Evolutionary conservation across 2,329 filamentous ascomycete species (phyloP).

Genomic region (Furcasterigmium furcatum): DNA sequence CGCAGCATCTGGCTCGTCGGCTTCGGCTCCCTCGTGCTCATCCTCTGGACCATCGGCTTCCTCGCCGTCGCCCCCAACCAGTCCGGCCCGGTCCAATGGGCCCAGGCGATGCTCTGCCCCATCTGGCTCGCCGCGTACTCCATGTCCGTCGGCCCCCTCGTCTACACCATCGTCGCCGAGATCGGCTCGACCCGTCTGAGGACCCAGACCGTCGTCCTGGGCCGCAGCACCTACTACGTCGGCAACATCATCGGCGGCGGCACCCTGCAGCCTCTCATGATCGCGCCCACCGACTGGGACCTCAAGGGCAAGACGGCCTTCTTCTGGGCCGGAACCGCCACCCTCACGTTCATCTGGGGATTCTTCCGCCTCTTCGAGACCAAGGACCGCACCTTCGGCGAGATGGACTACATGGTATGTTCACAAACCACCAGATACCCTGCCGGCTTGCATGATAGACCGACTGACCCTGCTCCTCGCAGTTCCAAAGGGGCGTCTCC

Average conservation of each 20-base stretch:
- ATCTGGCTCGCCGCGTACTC: slow-evolving; percentile 41
- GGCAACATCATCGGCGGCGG: slow-evolving; percentile 37
- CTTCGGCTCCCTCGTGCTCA: slow-evolving; percentile 28
- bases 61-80: slow-evolving; percentile 32
- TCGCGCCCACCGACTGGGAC: slow-evolving; percentile 35
- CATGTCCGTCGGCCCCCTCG: slow-evolving; percentile 39
- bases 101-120: slow-evolving; percentile 35
- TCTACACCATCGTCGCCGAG: slow-evolving; percentile 42
- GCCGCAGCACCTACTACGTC: slow-evolving; percentile 35
- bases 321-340: slow-evolving; percentile 34
- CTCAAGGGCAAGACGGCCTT: slow-evolving; percentile 39
- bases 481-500: slow-evolving; percentile 31
- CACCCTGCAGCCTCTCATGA: slow-evolving; percentile 31
- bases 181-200: slow-evolving; percentile 41
- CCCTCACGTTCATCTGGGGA: slow-evolving; percentile 34
- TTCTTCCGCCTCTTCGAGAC: slow-evolving; percentile 42
- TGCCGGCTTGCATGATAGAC: neutral
- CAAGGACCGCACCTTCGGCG: slow-evolving; percentile 40
- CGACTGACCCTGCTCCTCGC: neutral
- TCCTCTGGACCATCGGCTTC: slow-evolving; percentile 41
- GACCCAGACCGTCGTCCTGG: slow-evolving; percentile 42
- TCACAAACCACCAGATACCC: neutral
- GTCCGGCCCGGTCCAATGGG: slow-evolving; percentile 29
- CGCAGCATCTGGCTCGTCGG: slow-evolving; percentile 38
- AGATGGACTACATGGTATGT: slow-evolving; percentile 38